Conservation (phyloP, 768 basidiomycete genomes). For the Lenzites betulinus region DNA sequence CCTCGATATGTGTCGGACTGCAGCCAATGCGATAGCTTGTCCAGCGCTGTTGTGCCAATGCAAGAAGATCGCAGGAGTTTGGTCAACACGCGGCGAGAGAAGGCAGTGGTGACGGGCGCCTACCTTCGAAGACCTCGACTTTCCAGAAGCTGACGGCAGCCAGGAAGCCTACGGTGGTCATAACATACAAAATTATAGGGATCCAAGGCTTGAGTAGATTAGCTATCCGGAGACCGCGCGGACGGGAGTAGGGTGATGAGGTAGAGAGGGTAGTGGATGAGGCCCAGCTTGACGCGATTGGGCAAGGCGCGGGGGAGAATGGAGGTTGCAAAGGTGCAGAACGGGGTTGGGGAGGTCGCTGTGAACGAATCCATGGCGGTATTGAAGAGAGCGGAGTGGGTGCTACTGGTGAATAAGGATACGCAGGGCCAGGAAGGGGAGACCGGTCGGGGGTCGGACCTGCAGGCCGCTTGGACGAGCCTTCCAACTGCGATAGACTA, state of each 20-base stretch:
- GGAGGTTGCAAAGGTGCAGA: slow-evolving; percentile 14
- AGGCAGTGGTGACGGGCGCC: slow-evolving; percentile 32
- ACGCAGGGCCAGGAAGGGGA: slow-evolving; percentile 14
- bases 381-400: slow-evolving; percentile 19
- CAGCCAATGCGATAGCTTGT: slow-evolving; percentile 78
- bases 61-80: slow-evolving; percentile 7
- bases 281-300: slow-evolving; percentile 20
- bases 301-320: slow-evolving; percentile 18
- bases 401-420: slow-evolving; percentile 7
- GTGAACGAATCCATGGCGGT: slow-evolving; percentile 21
- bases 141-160: slow-evolving; percentile 84
- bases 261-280: slow-evolving; percentile 12
- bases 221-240: slow-evolving; percentile 50
- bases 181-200: slow-evolving; percentile 74
- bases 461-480: slow-evolving; percentile 13
- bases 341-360: slow-evolving; percentile 13
- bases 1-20: slow-evolving; percentile 72
- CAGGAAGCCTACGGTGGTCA: slow-evolving; percentile 77
- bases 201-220: slow-evolving; percentile 72
- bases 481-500: slow-evolving; percentile 11
- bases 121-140: slow-evolving; percentile 79
- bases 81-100: slow-evolving; percentile 1
- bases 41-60: slow-evolving; percentile 62
- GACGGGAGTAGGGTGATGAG: slow-evolving; percentile 30
- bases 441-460: slow-evolving; percentile 9